Percentiles rank a stretch among this genome's conserved stretches.
Conservation (phyloP, 371 early-diverging fungal genomes). For the Zopfochytrium polystomum region DNA sequence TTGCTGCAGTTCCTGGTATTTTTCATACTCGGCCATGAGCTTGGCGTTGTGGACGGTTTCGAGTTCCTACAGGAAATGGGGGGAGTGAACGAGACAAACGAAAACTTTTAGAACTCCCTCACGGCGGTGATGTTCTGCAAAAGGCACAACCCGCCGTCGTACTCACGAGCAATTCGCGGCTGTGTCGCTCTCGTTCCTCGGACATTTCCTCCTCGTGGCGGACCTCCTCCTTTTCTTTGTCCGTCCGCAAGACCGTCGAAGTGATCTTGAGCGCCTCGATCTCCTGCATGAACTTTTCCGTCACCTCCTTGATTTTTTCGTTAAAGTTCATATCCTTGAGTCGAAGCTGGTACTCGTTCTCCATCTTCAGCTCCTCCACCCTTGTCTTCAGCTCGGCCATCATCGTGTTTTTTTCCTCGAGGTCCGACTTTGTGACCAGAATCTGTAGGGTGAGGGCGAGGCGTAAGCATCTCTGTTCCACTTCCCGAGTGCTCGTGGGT, state of each 20-base stretch:
- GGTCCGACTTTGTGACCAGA: slow-evolving; percentile 53
- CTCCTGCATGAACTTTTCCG: slow-evolving; percentile 52
- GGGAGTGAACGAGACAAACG: slow-evolving; percentile 1
- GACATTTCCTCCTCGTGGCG: slow-evolving; percentile 48
- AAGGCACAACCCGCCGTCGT: too few relatives aligned
- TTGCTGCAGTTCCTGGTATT: slow-evolving; percentile 44
- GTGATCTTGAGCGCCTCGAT: slow-evolving; percentile 52
- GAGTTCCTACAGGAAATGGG: slow-evolving; percentile 32
- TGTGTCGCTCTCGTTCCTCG: slow-evolving; percentile 30
- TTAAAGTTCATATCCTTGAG: slow-evolving; percentile 58
- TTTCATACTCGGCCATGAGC: slow-evolving; percentile 56
- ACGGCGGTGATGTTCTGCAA: too few relatives aligned
- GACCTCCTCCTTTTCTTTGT: slow-evolving; percentile 58
- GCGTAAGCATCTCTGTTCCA: too few relatives aligned
- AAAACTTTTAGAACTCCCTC: too few relatives aligned
- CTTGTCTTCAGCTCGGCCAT: slow-evolving; percentile 46
- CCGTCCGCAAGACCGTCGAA: slow-evolving; percentile 43
- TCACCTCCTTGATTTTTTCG: slow-evolving; percentile 55
- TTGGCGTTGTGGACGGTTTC: slow-evolving; percentile 47
- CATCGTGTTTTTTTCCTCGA: slow-evolving; percentile 50
- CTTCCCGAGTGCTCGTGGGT: background rate
- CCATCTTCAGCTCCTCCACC: slow-evolving; percentile 55
- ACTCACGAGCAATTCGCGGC: slow-evolving; percentile 46
- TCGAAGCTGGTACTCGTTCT: slow-evolving; percentile 60
- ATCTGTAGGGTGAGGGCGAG: slow-evolving; percentile 35